These are phyloP conservation scores for Hortiboletus campestris DNA, from an alignment of 768 basidiomycete species.

Conservation along the genomic window DNA sequence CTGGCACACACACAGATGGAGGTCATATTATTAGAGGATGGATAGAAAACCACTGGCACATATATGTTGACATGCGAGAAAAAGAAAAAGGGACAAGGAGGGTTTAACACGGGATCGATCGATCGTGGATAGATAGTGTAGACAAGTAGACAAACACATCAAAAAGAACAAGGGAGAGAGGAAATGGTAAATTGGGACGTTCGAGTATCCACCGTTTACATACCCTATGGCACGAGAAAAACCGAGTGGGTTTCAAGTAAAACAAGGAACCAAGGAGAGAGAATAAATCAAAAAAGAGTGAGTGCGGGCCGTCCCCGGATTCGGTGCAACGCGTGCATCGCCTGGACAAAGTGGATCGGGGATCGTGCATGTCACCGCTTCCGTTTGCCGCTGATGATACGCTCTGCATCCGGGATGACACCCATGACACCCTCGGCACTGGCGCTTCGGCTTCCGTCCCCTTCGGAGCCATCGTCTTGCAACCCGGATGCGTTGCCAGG, in stretches of 20 bases:
- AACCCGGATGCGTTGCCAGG: conserved; percentile 10
- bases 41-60: not conserved
- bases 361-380: conserved; percentile 14
- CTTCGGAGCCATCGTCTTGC: conserved; percentile 21
- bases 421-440: conserved; percentile 16
- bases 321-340: too few species aligned
- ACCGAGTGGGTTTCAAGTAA: not conserved
- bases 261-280: not conserved
- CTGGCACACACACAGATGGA: too few species aligned
- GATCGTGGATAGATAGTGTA: conserved; percentile 11
- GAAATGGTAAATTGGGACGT: not conserved
- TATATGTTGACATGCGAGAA: not conserved
- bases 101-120: not conserved
- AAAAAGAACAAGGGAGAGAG: not conserved
- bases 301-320: not conserved
- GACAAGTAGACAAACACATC: not conserved
- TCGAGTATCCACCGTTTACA: conserved; percentile 4
- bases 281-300: not conserved
- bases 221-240: conserved; percentile 11
- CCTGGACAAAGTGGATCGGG: too few species aligned
- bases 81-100: not conserved
- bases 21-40: too few species aligned
- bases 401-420: conserved; percentile 1
- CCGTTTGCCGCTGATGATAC: conserved; percentile 23
- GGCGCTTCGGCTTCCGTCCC: conserved; percentile 17